phyloP scores from a whole-genome alignment of 352 stramenopile species.

The Globisporangium barbulae region DNA sequence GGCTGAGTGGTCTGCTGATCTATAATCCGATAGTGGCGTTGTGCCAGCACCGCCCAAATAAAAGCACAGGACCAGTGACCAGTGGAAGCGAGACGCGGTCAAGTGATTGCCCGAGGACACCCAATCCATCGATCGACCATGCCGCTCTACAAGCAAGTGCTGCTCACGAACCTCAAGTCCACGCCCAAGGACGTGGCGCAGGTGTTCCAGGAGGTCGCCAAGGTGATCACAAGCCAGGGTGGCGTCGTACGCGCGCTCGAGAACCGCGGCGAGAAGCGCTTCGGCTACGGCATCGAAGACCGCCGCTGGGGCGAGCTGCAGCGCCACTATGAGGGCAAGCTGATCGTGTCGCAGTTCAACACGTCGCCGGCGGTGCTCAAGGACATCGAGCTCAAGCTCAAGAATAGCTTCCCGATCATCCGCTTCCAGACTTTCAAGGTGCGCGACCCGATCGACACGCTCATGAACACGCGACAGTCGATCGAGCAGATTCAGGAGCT shows the following conservation, averaged over 20 bases:
- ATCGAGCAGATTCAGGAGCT: conserved; percentile 53
- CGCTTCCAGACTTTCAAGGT: conserved; percentile 88
- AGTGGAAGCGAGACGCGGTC: not conserved
- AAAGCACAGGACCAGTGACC: not conserved
- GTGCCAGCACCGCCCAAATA: not conserved
- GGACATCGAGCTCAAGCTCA: conserved; percentile 78
- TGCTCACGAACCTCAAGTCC: conserved; percentile 86
- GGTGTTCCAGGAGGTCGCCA: conserved; percentile 80
- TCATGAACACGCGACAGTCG: conserved; percentile 81
- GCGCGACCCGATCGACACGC: conserved; percentile 70
- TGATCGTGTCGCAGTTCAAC: conserved; percentile 87
- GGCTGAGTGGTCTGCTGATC: too few relatives aligned
- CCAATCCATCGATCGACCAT: conserved; percentile 27
- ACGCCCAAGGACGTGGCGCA: conserved; percentile 77
- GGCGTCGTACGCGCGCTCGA: conserved; percentile 75
- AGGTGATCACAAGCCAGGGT: conserved; percentile 60
- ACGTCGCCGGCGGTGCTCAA: conserved; percentile 63
- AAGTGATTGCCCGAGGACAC: not conserved
- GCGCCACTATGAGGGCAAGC: conserved; percentile 83
- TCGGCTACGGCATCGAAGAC: conserved; percentile 84
- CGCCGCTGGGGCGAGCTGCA: conserved; percentile 82
- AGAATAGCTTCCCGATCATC: conserved; percentile 83
- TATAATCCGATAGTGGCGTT: not conserved
- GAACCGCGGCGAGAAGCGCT: conserved; percentile 78
- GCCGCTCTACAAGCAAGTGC: conserved; percentile 89